Percentiles rank a stretch among this genome's conserved stretches.
Conservation (phyloP, 305 asterid genomes). For the Petunia hybrid region DNA sequence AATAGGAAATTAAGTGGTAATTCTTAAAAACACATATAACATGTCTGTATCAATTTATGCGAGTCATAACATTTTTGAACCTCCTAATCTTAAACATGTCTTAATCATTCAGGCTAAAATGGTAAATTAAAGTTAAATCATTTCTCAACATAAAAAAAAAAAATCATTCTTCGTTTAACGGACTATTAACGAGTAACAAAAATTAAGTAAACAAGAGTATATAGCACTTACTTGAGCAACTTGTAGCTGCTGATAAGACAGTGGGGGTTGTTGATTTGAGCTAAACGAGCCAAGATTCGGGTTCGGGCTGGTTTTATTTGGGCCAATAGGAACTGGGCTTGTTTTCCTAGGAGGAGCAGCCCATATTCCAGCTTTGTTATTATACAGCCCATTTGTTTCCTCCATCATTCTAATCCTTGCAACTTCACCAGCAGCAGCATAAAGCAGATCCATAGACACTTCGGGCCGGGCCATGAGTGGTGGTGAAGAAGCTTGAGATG, state of each 20-base stretch:
- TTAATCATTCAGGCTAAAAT: no score
- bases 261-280: conserved; percentile 36
- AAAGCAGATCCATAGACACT: conserved; percentile 32
- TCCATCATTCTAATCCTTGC: conserved; percentile 61
- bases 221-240: conserved; percentile 51
- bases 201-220: neutral
- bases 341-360: conserved; percentile 45
- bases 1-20: neutral
- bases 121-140: no score
- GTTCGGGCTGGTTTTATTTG: conserved; percentile 22
- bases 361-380: conserved; percentile 28
- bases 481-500: conserved; percentile 29
- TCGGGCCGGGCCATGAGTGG: conserved; percentile 9
- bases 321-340: conserved; percentile 32
- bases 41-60: no score
- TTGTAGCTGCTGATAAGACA: conserved; percentile 58
- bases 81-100: no score
- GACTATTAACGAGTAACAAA: neutral
- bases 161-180: no score
- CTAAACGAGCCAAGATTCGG: conserved; percentile 28
- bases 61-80: no score
- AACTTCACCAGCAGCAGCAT: conserved; percentile 72
- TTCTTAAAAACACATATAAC: no score
- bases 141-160: no score
- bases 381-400: conserved; percentile 42